These are phyloP conservation scores for Larix sibirica DNA, from an alignment of 83 land plant genomes.

Conservation along the genomic window DNA sequence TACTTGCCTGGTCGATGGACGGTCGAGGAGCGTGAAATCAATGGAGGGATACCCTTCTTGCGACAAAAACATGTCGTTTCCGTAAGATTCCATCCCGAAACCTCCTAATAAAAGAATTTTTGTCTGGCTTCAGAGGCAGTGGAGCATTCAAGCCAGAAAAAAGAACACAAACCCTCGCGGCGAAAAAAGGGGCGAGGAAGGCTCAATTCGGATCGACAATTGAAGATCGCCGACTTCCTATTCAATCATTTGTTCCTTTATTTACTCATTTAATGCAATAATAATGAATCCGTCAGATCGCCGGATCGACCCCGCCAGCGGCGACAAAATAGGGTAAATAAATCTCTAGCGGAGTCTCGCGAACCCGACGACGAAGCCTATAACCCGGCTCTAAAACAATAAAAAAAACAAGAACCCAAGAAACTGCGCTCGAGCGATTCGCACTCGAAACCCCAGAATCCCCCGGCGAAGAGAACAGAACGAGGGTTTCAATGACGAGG, in stretches of 20 bases:
- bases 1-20: conserved; percentile 33
- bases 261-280: conserved; percentile 5
- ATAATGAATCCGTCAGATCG: conserved; percentile 16
- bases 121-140: neutral
- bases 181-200: conserved; percentile 1
- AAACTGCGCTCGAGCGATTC: neutral
- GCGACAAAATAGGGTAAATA: neutral
- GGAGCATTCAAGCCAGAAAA: neutral
- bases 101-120: neutral
- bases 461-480: neutral
- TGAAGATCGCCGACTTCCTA: conserved; percentile 6
- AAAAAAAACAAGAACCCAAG: neutral
- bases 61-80: conserved; percentile 29
- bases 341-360: no score
- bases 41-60: conserved; percentile 43
- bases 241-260: neutral
- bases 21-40: conserved; percentile 41
- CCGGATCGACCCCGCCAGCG: conserved; percentile 8
- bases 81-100: conserved; percentile 28
- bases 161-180: conserved; percentile 6
- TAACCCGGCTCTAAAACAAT: no score
- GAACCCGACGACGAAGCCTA: no score
- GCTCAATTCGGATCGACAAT: conserved; percentile 6
- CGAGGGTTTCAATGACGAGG: neutral
- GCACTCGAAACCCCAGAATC: neutral